Percentiles rank a stretch among this genome's conserved stretches.
These are phyloP conservation scores for Bryoglossum gracile DNA, from an alignment of 495 filamentous ascomycete genomes.

Conservation along the genomic window DNA sequence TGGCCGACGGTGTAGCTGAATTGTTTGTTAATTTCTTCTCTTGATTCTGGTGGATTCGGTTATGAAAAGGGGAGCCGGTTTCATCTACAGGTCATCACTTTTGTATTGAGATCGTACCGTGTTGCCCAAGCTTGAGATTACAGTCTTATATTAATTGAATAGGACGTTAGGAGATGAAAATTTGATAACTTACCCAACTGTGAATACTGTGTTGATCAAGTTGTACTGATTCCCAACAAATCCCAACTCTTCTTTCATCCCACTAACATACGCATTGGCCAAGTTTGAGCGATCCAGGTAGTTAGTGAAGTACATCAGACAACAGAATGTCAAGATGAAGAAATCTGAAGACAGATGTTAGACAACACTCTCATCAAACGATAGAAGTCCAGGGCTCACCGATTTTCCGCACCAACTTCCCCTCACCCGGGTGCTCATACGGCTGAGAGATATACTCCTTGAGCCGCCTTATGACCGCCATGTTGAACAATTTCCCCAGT, in stretches of 20 bases:
- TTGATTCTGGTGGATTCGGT: too few species aligned
- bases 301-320: conserved; percentile 39
- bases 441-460: conserved; percentile 13
- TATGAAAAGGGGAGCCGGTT: too few species aligned
- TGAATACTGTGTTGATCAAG: conserved; percentile 44
- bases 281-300: conserved; percentile 51
- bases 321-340: conserved; percentile 61
- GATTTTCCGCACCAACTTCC: conserved; percentile 45
- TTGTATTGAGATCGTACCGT: too few species aligned
- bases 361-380: too few species aligned
- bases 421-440: conserved; percentile 31
- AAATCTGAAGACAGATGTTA: too few species aligned
- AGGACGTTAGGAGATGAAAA: conserved; percentile 27
- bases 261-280: conserved; percentile 56
- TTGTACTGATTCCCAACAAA: conserved; percentile 53
- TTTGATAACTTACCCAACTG: conserved; percentile 21
- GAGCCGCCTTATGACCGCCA: conserved; percentile 3
- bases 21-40: conserved; percentile 14
- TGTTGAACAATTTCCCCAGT: background rate
- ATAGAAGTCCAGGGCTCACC: conserved; percentile 4
- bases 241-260: conserved; percentile 56
- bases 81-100: too few species aligned
- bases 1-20: conserved; percentile 53
- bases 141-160: too few species aligned
- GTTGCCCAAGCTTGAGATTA: too few species aligned